Evolutionary conservation across 2,329 filamentous ascomycete species (phyloP).

Genomic region (Fonsecaea multimorphosa): DNA sequence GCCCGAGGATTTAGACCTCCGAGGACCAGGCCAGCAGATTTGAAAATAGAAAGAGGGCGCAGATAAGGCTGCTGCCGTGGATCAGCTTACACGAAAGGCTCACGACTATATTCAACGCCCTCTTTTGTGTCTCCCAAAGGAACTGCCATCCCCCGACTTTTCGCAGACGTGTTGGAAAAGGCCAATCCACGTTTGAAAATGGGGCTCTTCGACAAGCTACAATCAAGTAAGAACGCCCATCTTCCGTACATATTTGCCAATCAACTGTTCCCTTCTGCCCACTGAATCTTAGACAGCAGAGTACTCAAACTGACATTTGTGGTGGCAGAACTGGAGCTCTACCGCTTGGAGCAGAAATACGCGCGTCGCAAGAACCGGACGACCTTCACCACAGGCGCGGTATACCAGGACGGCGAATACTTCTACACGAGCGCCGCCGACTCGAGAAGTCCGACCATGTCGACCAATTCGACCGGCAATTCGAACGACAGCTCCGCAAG

Average conservation of each 20-base stretch:
- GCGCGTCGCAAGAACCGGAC: conserved; percentile 88
- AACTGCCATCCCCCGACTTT: neutral
- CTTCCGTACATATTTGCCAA: neutral
- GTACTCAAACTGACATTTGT: neutral
- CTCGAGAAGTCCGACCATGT: conserved; percentile 30
- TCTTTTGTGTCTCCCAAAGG: neutral
- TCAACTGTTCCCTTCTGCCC: neutral
- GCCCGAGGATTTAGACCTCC: neutral
- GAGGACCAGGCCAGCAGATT: neutral
- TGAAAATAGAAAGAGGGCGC: neutral
- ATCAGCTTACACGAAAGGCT: conserved; percentile 22
- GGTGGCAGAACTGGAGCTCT: conserved; percentile 75
- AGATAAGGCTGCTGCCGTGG: neutral
- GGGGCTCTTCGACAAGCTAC: conserved; percentile 59
- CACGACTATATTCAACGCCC: neutral
- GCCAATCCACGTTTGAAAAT: conserved; percentile 43
- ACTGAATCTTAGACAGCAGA: neutral
- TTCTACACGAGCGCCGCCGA: conserved; percentile 64
- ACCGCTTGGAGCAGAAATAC: conserved; percentile 94
- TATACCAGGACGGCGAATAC: conserved; percentile 96
- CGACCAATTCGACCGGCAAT: conserved; percentile 30
- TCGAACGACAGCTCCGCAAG: conserved; percentile 21
- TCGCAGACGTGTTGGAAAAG: neutral
- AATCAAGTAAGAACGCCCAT: conserved; percentile 53
- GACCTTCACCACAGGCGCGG: conserved; percentile 84